Evolutionary conservation across 1,139 yeast species (phyloP).

Genomic region (Magnusiomyces suaveolens): DNA sequence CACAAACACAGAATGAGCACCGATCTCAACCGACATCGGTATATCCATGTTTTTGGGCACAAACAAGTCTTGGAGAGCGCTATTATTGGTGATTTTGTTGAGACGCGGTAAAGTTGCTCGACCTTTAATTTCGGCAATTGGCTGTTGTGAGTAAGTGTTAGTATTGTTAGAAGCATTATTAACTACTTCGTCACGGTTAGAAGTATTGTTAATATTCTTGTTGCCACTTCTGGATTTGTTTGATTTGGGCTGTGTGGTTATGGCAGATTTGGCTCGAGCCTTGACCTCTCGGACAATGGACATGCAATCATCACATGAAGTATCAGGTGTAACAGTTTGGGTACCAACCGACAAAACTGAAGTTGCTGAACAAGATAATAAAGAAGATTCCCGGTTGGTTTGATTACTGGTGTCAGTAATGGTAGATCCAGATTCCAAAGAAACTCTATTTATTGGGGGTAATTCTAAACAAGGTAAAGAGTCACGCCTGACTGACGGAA

Average conservation of each 20-base stretch:
- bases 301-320: constrained; percentile 1
- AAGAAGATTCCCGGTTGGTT: not conserved
- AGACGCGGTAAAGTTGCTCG: not conserved
- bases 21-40: constrained; percentile 4
- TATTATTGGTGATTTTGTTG: not conserved
- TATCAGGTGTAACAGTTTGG: not conserved
- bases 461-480: not conserved
- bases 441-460: not conserved
- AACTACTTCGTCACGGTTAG: too few relatives aligned
- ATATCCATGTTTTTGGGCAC: not conserved
- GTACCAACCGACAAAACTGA: not conserved
- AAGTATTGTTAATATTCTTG: too few relatives aligned
- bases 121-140: not conserved
- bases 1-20: not conserved
- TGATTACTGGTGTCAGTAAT: not conserved
- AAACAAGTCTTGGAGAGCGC: not conserved
- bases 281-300: not conserved
- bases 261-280: not conserved
- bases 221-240: too few relatives aligned
- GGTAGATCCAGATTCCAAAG: not conserved
- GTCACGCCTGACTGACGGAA: not conserved
- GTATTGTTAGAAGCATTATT: too few relatives aligned
- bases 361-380: not conserved
- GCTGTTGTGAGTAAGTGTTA: not conserved
- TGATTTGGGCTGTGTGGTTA: not conserved